Conservation (phyloP, 495 filamentous ascomycete genomes). For the Penicillium silybi region DNA sequence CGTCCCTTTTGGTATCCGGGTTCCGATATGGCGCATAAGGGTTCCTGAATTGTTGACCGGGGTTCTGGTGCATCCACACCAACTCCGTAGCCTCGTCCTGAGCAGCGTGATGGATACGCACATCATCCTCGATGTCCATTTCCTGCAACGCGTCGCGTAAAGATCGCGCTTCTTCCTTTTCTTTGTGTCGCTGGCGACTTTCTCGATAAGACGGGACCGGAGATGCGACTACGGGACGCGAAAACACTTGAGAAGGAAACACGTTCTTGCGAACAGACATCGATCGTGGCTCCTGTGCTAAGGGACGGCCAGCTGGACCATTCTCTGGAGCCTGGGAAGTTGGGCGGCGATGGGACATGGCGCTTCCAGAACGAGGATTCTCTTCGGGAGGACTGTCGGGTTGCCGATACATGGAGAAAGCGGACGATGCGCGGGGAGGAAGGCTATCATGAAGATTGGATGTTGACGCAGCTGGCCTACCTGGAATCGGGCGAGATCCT, state of each 20-base stretch:
- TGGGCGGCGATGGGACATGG: constrained; percentile 47
- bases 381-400: constrained; percentile 17
- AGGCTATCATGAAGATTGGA: constrained; percentile 33
- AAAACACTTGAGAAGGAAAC: constrained; percentile 38
- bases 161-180: constrained; percentile 77
- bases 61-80: constrained; percentile 78
- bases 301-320: constrained; percentile 38
- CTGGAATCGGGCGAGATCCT: constrained; percentile 75
- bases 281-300: constrained; percentile 41
- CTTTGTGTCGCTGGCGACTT: constrained; percentile 75
- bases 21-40: constrained; percentile 58
- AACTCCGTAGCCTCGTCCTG: constrained; percentile 84
- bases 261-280: constrained; percentile 37
- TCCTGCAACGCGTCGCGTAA: constrained; percentile 76
- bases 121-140: constrained; percentile 70
- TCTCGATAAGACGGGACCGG: constrained; percentile 70
- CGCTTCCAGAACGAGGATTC: constrained; percentile 45
- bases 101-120: constrained; percentile 66
- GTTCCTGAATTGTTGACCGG: constrained; percentile 49
- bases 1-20: constrained; percentile 46
- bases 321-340: constrained; percentile 31
- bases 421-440: constrained; percentile 45
- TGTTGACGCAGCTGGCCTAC: constrained; percentile 33
- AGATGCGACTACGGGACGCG: constrained; percentile 24
- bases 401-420: constrained; percentile 36